phyloP scores from a whole-genome alignment of 345 rosid species.

The Sonneratia caseolaris region DNA sequence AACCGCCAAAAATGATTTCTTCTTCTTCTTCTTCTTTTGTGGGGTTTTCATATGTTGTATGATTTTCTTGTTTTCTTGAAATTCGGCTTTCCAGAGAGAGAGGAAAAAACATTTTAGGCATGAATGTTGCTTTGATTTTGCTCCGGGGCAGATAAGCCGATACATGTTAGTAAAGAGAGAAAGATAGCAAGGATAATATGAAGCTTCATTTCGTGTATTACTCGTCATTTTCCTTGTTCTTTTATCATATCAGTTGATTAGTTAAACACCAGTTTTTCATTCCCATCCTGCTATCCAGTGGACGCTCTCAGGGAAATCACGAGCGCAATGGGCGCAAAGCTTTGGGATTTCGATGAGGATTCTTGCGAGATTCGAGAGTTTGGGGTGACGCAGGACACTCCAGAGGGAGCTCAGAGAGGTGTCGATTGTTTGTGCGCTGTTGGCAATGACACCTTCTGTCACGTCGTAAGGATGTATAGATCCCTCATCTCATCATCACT shows the following conservation, averaged over 20 bases:
- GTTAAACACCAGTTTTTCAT: background rate
- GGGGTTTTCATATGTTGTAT: no score
- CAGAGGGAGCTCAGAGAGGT: constrained; percentile 11
- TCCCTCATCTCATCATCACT: constrained; percentile 4
- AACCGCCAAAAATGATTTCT: no score
- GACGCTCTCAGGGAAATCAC: constrained; percentile 39
- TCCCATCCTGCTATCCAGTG: constrained; percentile 18
- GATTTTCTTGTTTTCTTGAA: no score
- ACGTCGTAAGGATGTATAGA: constrained; percentile 23
- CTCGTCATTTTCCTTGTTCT: background rate
- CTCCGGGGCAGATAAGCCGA: no score
- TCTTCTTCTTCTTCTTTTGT: no score
- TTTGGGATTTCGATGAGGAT: constrained; percentile 42
- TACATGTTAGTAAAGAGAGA: no score
- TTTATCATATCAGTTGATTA: background rate
- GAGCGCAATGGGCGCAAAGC: constrained; percentile 33
- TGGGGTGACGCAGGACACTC: constrained; percentile 10
- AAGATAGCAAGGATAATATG: background rate
- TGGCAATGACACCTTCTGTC: constrained; percentile 27
- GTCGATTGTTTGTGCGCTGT: constrained; percentile 25
- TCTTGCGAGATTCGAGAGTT: constrained; percentile 23
- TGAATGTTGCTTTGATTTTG: no score
- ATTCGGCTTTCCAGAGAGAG: no score
- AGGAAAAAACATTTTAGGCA: no score
- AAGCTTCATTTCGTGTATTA: background rate